Evolutionary conservation across 192 early-diverging fungal species (phyloP), one percentile per base, ranked within the genome.

Genomic region (Spizellomyces punctatus): DNA sequence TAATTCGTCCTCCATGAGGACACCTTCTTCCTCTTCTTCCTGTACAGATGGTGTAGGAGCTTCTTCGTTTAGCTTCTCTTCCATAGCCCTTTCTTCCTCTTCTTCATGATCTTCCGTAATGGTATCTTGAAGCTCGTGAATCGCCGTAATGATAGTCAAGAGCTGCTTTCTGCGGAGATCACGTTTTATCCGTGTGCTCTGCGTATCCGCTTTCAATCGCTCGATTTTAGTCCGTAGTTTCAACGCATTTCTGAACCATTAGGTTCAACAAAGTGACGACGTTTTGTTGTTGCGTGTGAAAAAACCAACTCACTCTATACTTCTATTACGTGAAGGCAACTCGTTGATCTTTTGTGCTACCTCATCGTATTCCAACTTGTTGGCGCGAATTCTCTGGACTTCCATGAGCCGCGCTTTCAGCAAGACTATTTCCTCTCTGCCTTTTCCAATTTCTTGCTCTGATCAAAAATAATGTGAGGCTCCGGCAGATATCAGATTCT

Each of bases 361-460:
- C 49, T 46, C 71, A 70, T 89, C 87, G 66, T 89, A 89, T 67
- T 87, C 79, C 42, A 81, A 12, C 47, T 84, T 85, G 50, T 85
- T 82, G 49, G 72, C 64, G 63, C 83, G 47, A n/a, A 71, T 48
- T 10, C 68, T 63, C 49, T 86, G 76, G 14, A 81, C 85, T 19
- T 75, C 63, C 56, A 66, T 73, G 21, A 89, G 58, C 27, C 81
- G 72, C 21, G 70, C 63, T 67, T 84, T 78, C 44, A 89, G 67
- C 19, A 21, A 27, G 8, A 45, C 69, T 50, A 89, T 90, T 14
- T 87, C 81, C 3, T 21, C 49, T 48, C 52, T 58, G 22, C 81
- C 63, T 19, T 78, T 58, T 16, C 65, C 67, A 10, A 83, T 75
- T 8, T 82, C 78, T 21, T 42, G 44, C 21, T 52, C 81, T 82